phyloP scores from a whole-genome alignment of 2,329 filamentous ascomycete genomes.

The Lecanicillium sp. region DNA sequence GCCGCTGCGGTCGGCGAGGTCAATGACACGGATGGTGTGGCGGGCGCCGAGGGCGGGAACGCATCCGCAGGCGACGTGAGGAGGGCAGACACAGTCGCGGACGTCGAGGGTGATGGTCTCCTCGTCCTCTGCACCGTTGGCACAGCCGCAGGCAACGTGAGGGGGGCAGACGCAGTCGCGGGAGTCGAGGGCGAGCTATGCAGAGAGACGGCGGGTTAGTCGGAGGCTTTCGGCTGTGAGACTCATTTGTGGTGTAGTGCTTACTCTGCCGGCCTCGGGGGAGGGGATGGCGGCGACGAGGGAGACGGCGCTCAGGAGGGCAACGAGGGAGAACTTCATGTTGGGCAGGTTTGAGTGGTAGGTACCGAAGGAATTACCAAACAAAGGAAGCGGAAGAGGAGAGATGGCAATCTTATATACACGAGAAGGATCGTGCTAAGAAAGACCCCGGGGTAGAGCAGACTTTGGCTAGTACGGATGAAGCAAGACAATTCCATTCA shows the following conservation, averaged over 20 bases:
- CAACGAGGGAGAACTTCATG: conserved; percentile 5
- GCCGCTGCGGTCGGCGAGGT: too few species aligned
- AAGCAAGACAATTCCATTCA: background rate
- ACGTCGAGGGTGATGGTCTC: too few species aligned
- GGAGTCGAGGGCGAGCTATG: background rate
- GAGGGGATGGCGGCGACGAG: conserved; percentile 1
- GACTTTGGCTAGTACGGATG: background rate
- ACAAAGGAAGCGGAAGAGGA: too few species aligned
- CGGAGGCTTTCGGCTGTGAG: background rate
- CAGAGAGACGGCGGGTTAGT: background rate
- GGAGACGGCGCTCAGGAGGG: conserved; percentile 1
- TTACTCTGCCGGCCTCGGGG: background rate
- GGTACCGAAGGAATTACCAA: too few species aligned
- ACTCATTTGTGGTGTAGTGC: background rate
- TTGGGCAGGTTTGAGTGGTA: background rate
- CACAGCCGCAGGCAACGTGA: conserved; percentile 4
- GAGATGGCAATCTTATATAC: too few species aligned
- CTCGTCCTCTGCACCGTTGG: background rate
- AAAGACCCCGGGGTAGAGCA: background rate
- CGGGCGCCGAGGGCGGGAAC: too few species aligned
- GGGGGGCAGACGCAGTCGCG: conserved; percentile 6
- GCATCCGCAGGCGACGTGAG: too few species aligned
- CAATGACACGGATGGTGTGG: too few species aligned
- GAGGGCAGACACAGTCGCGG: too few species aligned
- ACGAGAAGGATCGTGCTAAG: background rate